phyloP scores from a whole-genome alignment of 352 stramenopile genomes.

The Pythium oligandrum region DNA sequence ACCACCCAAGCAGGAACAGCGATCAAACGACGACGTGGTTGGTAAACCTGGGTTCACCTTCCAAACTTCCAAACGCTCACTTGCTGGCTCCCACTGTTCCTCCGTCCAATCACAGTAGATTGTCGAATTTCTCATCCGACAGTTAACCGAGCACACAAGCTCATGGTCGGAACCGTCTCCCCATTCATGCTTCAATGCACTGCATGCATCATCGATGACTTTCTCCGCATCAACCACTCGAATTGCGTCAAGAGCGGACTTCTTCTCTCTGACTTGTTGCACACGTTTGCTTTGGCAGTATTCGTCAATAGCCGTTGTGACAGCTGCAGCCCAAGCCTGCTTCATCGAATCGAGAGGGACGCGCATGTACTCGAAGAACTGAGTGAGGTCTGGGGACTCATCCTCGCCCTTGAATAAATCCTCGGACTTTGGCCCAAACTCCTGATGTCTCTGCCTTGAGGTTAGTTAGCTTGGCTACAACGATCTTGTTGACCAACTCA shows the following conservation, averaged over 20 bases:
- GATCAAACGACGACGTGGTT: too few relatives aligned
- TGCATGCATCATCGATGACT: background rate
- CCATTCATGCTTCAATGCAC: background rate
- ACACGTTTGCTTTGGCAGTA: background rate
- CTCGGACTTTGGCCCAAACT: too few relatives aligned
- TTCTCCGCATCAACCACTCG: background rate
- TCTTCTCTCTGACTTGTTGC: background rate
- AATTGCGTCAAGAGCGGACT: background rate
- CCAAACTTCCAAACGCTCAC: background rate
- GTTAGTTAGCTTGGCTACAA: too few relatives aligned
- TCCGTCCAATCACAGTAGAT: background rate
- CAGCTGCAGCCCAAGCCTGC: background rate
- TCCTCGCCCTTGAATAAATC: too few relatives aligned
- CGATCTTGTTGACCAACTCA: constrained; percentile 16
- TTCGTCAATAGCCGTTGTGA: background rate
- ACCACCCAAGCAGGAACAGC: too few relatives aligned
- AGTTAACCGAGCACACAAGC: background rate
- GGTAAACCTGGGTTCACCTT: too few relatives aligned
- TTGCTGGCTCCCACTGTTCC: background rate
- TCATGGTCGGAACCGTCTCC: background rate
- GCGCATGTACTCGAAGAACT: too few relatives aligned
- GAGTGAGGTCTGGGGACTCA: too few relatives aligned
- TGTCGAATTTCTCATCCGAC: background rate
- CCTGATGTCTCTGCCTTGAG: too few relatives aligned
- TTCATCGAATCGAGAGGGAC: constrained; percentile 15